phyloP scores from a whole-genome alignment of 768 basidiomycete genomes.

The Termitomyces sp. region DNA sequence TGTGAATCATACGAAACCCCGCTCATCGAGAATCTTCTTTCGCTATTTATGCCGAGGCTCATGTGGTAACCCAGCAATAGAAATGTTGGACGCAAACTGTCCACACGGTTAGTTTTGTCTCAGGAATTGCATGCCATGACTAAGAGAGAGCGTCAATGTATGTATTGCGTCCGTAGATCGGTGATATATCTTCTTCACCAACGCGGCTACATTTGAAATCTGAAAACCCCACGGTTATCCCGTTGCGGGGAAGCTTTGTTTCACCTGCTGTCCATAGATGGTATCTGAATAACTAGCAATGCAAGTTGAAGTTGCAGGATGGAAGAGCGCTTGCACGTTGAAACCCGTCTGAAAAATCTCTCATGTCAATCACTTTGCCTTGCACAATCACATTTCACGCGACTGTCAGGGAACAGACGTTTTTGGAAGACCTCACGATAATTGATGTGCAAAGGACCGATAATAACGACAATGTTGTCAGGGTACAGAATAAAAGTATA shows the following conservation, averaged over 20 bases:
- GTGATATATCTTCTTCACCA: background rate
- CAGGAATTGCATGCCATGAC: background rate
- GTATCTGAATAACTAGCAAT: background rate
- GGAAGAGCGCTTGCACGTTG: background rate
- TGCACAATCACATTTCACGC: background rate
- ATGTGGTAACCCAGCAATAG: background rate
- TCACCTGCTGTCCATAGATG: background rate
- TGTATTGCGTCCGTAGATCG: background rate
- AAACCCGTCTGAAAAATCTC: background rate
- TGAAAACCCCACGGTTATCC: background rate
- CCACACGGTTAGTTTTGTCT: background rate
- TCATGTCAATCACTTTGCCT: background rate
- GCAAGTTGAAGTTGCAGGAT: background rate
- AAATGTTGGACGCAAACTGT: background rate
- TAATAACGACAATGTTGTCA: background rate
- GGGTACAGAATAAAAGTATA: background rate
- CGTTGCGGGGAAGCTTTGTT: background rate
- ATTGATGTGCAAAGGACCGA: background rate
- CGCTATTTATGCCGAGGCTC: background rate
- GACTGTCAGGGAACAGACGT: slow-evolving; percentile 1
- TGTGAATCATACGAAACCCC: background rate
- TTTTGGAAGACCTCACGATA: background rate
- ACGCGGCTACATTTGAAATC: background rate
- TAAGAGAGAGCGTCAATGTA: background rate
- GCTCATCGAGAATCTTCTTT: background rate